phyloP scores from a whole-genome alignment of 805 yeast species.

The Pichia heedii region DNA sequence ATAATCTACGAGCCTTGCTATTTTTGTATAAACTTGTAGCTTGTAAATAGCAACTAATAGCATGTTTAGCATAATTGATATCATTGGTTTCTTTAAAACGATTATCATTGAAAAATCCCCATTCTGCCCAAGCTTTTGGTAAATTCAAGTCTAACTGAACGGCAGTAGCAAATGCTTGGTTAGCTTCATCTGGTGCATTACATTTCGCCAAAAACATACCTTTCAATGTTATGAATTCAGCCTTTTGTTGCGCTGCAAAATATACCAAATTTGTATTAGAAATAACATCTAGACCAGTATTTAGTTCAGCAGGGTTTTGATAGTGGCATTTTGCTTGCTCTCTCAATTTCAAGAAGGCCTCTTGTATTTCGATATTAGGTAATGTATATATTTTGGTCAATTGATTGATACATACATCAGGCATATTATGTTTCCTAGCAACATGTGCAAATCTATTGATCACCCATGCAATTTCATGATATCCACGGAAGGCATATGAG shows the following conservation, averaged over 20 bases:
- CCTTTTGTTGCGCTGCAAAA: slow-evolving; percentile 95
- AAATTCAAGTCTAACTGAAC: slow-evolving; percentile 90
- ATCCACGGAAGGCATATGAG: slow-evolving; percentile 94
- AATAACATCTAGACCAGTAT: slow-evolving; percentile 94
- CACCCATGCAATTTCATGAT: slow-evolving; percentile 98
- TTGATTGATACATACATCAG: slow-evolving; percentile 91
- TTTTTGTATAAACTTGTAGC: slow-evolving; percentile 96
- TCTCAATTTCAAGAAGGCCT: slow-evolving; percentile 87
- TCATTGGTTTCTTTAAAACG: slow-evolving; percentile 76
- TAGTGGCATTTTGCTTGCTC: slow-evolving; percentile 98
- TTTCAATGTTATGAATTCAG: slow-evolving; percentile 93
- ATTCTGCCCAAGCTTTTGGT: slow-evolving; percentile 99
- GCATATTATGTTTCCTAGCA: slow-evolving; percentile 93
- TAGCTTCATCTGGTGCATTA: slow-evolving; percentile 88
- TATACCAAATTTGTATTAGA: slow-evolving; percentile 93
- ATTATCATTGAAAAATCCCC: slow-evolving; percentile 94
- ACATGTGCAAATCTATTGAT: slow-evolving; percentile 97
- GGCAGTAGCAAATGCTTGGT: slow-evolving; percentile 96
- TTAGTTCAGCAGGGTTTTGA: slow-evolving; percentile 80
- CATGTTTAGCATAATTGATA: slow-evolving; percentile 80
- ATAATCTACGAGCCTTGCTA: slow-evolving; percentile 76
- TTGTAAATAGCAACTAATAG: slow-evolving; percentile 90
- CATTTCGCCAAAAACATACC: slow-evolving; percentile 96
- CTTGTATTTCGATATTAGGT: slow-evolving; percentile 97
- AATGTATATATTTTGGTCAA: slow-evolving; percentile 87